These are phyloP conservation scores for Eimeria maxima DNA, from an alignment of 169 alveolate genomes.

Conservation along the genomic window DNA sequence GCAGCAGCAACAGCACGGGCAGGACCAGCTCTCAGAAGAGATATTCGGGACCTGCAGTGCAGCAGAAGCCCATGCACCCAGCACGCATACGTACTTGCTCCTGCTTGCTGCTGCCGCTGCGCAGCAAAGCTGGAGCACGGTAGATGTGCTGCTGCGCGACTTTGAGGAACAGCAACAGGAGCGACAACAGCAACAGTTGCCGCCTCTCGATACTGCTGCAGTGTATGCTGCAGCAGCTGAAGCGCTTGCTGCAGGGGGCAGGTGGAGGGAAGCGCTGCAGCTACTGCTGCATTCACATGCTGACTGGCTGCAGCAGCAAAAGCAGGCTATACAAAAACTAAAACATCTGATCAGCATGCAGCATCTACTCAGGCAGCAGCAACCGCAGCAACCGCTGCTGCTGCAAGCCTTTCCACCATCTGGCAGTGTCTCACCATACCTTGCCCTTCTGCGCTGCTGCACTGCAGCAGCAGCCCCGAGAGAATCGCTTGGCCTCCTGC, in stretches of 20 bases:
- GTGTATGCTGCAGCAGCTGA: slow-evolving; percentile 73
- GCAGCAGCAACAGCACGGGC: slow-evolving; percentile 69
- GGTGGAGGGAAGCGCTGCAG: slow-evolving; percentile 73
- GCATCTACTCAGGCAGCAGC: slow-evolving; percentile 27
- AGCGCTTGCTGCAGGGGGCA: slow-evolving; percentile 59
- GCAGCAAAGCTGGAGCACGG: slow-evolving; percentile 68
- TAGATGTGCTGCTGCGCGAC: slow-evolving; percentile 56
- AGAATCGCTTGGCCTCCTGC: slow-evolving; percentile 73
- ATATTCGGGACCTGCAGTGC: slow-evolving; percentile 52
- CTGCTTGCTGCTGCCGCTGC: slow-evolving; percentile 58
- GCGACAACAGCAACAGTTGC: slow-evolving; percentile 67
- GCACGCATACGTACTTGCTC: slow-evolving; percentile 62
- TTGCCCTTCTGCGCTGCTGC: slow-evolving; percentile 61
- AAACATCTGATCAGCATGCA: slow-evolving; percentile 51
- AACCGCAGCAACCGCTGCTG: slow-evolving; percentile 14
- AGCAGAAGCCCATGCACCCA: slow-evolving; percentile 68
- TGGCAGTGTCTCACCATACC: slow-evolving; percentile 68
- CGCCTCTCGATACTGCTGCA: slow-evolving; percentile 67
- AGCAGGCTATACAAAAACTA: slow-evolving; percentile 62
- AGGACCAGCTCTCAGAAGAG: slow-evolving; percentile 54
- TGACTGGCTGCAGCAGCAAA: slow-evolving; percentile 53
- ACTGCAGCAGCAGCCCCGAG: slow-evolving; percentile 73
- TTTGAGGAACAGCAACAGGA: slow-evolving; percentile 59
- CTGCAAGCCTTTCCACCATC: slow-evolving; percentile 37
- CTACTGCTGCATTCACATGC: slow-evolving; percentile 48